Evolutionary conservation across 1,284 basidiomycete genomes (phyloP).

Genomic region (Cystobasidium slooffiae): DNA sequence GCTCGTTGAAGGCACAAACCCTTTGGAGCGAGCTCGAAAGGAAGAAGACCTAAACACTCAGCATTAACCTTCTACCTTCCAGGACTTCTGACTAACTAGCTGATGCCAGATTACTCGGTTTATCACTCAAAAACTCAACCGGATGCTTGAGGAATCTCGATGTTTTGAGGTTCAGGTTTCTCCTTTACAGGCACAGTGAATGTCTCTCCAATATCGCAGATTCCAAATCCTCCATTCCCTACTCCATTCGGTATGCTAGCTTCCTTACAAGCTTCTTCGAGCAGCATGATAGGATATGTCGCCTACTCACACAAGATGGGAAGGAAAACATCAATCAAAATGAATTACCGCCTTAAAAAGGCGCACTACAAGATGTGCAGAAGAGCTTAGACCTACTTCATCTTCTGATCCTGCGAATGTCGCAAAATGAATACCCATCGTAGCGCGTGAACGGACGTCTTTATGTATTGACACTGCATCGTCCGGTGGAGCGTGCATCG

Average conservation of each 20-base stretch:
- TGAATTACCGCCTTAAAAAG: neutral
- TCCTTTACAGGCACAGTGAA: constrained; percentile 11
- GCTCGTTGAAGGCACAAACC: no score
- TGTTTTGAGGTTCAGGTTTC: neutral
- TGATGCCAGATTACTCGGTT: no score
- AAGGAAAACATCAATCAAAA: neutral
- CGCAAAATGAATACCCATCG: constrained; percentile 51
- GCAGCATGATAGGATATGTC: constrained; percentile 35
- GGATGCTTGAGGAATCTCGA: no score
- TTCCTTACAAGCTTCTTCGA: constrained; percentile 32
- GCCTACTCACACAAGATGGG: constrained; percentile 1
- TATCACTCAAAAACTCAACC: neutral
- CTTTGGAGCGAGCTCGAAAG: no score
- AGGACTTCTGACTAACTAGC: no score
- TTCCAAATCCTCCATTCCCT: constrained; percentile 21
- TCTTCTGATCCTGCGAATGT: constrained; percentile 52
- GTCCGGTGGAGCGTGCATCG: constrained; percentile 51
- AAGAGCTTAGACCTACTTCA: constrained; percentile 38
- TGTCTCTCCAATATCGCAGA: constrained; percentile 35
- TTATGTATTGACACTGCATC: constrained; percentile 53
- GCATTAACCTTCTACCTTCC: no score
- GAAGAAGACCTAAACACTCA: no score
- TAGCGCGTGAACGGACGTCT: constrained; percentile 46
- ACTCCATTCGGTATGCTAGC: constrained; percentile 15
- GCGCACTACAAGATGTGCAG: neutral